Evolutionary conservation across 2,329 filamentous ascomycete species (phyloP), one percentile per base, ranked within the genome.

Genomic region (Alternaria panax): DNA sequence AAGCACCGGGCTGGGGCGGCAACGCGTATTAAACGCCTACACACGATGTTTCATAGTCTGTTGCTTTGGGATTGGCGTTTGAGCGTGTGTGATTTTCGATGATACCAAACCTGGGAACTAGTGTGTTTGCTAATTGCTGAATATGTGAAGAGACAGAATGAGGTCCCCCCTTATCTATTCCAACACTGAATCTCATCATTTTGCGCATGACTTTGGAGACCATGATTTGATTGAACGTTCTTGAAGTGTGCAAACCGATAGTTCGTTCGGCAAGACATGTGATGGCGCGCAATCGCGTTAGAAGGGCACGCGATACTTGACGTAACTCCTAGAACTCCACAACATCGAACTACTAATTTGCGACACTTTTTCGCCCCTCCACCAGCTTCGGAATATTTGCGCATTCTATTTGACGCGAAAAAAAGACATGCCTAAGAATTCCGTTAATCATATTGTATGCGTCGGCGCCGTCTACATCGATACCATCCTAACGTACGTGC

Each of bases 381-480:
- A 14, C 20, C n/a, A 9, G n/a, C 42, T 7, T 5, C 16, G n/a
- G 7, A 14, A 5, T 18, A 30, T 8, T 20, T 20, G 30, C 45
- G 7, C 20, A 25, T 24, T 24, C 14, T 11, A 1, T 9, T 11
- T 3, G 14, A 24, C 30, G 30, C 30, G 7, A 7, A 32, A 47
- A 16, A 2, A 34, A 36, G 36, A 20, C 25, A 48, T 43, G 30
- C n/a, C 46, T n/a, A 16, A 12, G 12, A 36, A 25, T 47, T 16
- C 32, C 36, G 38, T 28, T 14, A 66, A 82, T 77, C 84, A 86
- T 64, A 80, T 92, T 61, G 79, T 91, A 51, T 84, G 88, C 45
- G 82, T 90, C 43, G 89, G 89, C 22, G 88, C 88, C 25, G 89
- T 88, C 66, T 91, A 91, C 77, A 78, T 91, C 36, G 89, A 92